Conservation (phyloP, 1,284 basidiomycete species). For the Moesziomyces sp. region DNA sequence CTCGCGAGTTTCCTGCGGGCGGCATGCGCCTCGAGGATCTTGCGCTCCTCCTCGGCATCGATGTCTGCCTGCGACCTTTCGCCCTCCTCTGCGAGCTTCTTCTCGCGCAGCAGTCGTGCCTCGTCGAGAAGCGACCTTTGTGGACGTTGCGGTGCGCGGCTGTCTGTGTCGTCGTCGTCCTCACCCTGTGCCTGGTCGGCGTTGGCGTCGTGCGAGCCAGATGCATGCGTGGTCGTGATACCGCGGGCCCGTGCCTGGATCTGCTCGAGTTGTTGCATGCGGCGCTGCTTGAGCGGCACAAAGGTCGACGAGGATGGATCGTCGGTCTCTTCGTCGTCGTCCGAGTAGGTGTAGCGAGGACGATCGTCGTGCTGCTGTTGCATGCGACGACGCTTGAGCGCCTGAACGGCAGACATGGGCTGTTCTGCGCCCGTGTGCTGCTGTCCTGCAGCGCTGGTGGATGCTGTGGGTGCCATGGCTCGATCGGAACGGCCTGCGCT, state of each 20-base stretch:
- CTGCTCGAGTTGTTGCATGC: slow-evolving; percentile 80
- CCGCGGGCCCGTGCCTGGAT: slow-evolving; percentile 27
- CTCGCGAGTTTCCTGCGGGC: slow-evolving; percentile 89
- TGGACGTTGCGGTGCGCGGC: slow-evolving; percentile 74
- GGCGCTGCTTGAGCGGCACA: slow-evolving; percentile 85
- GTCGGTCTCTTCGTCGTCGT: slow-evolving; percentile 70
- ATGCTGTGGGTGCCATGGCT: slow-evolving; percentile 28
- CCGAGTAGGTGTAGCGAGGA: slow-evolving; percentile 54
- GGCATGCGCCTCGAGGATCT: slow-evolving; percentile 89
- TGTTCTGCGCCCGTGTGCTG: slow-evolving; percentile 1
- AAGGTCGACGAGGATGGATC: slow-evolving; percentile 76
- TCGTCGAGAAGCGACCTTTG: slow-evolving; percentile 68
- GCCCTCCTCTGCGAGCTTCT: slow-evolving; percentile 76
- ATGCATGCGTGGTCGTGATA: neutral
- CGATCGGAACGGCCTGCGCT: neutral
- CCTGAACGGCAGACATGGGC: slow-evolving; percentile 39
- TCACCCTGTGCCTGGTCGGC: slow-evolving; percentile 15
- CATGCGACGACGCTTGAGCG: slow-evolving; percentile 43
- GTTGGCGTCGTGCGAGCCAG: neutral
- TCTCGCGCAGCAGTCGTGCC: slow-evolving; percentile 75
- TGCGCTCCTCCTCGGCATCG: slow-evolving; percentile 86
- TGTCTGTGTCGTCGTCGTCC: slow-evolving; percentile 70
- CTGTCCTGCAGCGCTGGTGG: slow-evolving; percentile 3
- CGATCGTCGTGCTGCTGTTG: slow-evolving; percentile 38
- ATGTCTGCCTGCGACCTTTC: slow-evolving; percentile 79